Evolutionary conservation across 169 alveolate species (phyloP).

Genomic region (Amoebophrya sp.): DNA sequence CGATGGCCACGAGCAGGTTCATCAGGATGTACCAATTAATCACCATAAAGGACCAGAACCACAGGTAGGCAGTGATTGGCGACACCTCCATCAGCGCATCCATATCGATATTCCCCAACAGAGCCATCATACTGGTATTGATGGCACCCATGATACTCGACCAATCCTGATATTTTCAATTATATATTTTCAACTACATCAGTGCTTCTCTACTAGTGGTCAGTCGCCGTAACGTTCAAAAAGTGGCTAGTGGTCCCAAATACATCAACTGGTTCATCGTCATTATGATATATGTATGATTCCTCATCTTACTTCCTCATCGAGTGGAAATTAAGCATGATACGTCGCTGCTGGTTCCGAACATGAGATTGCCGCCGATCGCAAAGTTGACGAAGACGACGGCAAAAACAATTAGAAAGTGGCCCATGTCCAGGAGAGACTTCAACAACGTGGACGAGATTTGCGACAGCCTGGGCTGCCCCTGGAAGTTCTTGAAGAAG

Average conservation of each 20-base stretch:
- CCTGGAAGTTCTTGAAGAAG: constrained; percentile 17
- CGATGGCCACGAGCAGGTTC: constrained; percentile 21
- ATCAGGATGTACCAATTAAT: neutral
- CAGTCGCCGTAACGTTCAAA: too few relatives aligned
- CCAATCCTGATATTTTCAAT: neutral
- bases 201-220: too few relatives aligned
- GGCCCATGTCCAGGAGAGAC: neutral
- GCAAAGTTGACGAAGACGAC: constrained; percentile 4
- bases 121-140: neutral
- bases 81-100: neutral
- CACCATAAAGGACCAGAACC: neutral
- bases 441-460: neutral
- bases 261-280: too few relatives aligned
- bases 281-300: too few relatives aligned
- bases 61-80: neutral
- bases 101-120: neutral
- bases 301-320: too few relatives aligned
- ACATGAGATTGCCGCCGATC: constrained; percentile 14
- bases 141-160: neutral
- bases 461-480: neutral
- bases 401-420: neutral
- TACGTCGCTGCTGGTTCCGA: constrained; percentile 20
- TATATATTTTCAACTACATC: too few relatives aligned
- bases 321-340: too few relatives aligned
- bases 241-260: too few relatives aligned